Evolutionary conservation across 495 filamentous ascomycete species (phyloP), one percentile per base, ranked within the genome.

Genomic region (Penicillium psychrofluorescens): DNA sequence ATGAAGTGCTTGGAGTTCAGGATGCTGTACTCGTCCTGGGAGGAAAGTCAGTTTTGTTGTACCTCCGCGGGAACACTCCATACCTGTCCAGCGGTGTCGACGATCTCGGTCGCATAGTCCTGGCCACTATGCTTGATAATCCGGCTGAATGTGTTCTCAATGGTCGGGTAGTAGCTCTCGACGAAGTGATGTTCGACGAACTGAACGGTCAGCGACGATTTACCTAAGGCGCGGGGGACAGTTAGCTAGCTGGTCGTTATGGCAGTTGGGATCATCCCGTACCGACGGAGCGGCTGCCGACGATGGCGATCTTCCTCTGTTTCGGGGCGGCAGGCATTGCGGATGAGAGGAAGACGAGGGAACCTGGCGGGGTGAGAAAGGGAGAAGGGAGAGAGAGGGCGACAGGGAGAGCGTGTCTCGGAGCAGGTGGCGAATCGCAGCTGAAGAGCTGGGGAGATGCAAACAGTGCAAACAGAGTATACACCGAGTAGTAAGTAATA

Each of bases 1-100:
- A 98, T 98, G 62, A 97, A 97, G 66, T 98, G 94, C 64, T 96
- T 95, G 35, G 87, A 95, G 64, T 95, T 96, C 41, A 98, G 74
- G 55, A 97, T 96, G 58, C 85, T 91, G 69, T 98, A 97, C 64
- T 98, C 94, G 70, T 99, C 92, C 89, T 95, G 62, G 36, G 11
- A 30, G 42, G 52, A 54, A 45, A 33, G 40, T 50, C 31, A 33
- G 12, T 41, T 15, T 13, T 46, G 28, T 34, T 40, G 45, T 45
- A 13, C 30, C 38, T 50, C 41, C 43, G 54, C 38, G 28, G 36
- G 22, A 38, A 11, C 28, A 34, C 38, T 36, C 33, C 77, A 58
- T 78, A 95, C 89, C 80, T 97, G 94, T 45, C 92, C 92, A 11
- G 92, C 92, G 14, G 92, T 99, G 67, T 99, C 92, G 58, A 99